phyloP scores from a whole-genome alignment of 768 basidiomycete species.

The Boletus insuetus region DNA sequence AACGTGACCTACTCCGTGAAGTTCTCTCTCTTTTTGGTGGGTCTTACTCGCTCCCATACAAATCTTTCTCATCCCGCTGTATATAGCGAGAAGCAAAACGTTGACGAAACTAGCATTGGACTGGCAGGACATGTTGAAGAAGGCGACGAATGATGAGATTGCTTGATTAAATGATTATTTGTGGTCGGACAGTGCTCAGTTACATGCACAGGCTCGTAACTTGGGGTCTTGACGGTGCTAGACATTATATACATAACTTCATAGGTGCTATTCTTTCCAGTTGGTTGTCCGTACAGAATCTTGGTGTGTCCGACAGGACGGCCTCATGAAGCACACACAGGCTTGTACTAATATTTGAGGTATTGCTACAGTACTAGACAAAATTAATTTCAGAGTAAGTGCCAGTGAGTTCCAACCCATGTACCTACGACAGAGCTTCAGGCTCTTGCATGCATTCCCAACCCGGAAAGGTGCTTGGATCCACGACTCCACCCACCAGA shows the following conservation, averaged over 20 bases:
- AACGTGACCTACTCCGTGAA: slow-evolving; percentile 82
- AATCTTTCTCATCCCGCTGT: slow-evolving; percentile 5
- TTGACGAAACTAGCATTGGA: slow-evolving; percentile 71
- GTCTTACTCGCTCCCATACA: slow-evolving; percentile 22
- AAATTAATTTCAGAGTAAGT: too few species aligned
- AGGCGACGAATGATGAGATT: slow-evolving; percentile 50
- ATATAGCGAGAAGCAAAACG: slow-evolving; percentile 68
- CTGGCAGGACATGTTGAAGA: slow-evolving; percentile 81
- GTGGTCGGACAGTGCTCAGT: background rate
- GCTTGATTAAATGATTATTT: background rate
- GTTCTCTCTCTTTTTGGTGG: slow-evolving; percentile 76
- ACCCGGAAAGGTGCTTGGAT: background rate
- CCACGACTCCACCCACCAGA: background rate
- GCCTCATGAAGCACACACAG: too few species aligned
- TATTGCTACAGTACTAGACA: too few species aligned
- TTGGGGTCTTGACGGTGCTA: too few species aligned
- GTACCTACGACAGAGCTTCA: background rate
- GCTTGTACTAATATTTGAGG: too few species aligned
- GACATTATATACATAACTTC: too few species aligned
- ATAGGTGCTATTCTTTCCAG: too few species aligned
- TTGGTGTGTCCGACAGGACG: too few species aligned
- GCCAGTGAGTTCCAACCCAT: background rate
- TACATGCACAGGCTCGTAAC: too few species aligned
- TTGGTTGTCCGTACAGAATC: too few species aligned
- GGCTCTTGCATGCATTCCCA: background rate